Evolutionary conservation across 495 filamentous ascomycete genomes (phyloP).

Genomic region (Penicillium ucsense): DNA sequence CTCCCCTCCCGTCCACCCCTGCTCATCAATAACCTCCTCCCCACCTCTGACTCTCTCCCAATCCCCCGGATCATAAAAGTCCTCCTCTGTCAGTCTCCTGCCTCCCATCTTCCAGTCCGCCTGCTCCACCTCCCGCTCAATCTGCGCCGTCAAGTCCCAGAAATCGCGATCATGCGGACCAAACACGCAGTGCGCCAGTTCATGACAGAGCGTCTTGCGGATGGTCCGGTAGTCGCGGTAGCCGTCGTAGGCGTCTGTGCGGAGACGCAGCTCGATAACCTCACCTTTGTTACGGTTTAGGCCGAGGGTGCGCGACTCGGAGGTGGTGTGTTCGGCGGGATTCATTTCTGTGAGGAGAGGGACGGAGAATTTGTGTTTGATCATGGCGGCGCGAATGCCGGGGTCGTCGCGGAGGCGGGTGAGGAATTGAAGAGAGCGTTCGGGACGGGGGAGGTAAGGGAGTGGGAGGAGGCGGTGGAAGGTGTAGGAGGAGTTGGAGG

Average conservation of each 20-base stretch:
- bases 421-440: constrained; percentile 60
- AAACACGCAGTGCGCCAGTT: constrained; percentile 86
- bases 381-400: constrained; percentile 77
- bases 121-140: constrained; percentile 76
- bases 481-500: constrained; percentile 50
- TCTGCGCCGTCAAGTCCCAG: constrained; percentile 75
- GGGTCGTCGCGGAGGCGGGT: constrained; percentile 70
- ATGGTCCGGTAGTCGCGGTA: constrained; percentile 88
- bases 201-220: constrained; percentile 85
- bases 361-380: constrained; percentile 75
- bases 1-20: constrained; percentile 80
- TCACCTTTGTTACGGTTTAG: constrained; percentile 83
- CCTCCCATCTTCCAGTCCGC: constrained; percentile 70
- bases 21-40: constrained; percentile 59
- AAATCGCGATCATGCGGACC: constrained; percentile 76
- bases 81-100: constrained; percentile 49
- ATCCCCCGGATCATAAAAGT: constrained; percentile 62
- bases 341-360: constrained; percentile 91
- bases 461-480: constrained; percentile 74
- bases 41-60: constrained; percentile 34
- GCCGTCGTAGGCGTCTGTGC: constrained; percentile 90
- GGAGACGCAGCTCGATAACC: constrained; percentile 80
- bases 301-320: constrained; percentile 71
- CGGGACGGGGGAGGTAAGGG: constrained; percentile 64
- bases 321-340: constrained; percentile 69